Conservation (phyloP, 768 basidiomycete genomes). For the Suillus brevipes region DNA sequence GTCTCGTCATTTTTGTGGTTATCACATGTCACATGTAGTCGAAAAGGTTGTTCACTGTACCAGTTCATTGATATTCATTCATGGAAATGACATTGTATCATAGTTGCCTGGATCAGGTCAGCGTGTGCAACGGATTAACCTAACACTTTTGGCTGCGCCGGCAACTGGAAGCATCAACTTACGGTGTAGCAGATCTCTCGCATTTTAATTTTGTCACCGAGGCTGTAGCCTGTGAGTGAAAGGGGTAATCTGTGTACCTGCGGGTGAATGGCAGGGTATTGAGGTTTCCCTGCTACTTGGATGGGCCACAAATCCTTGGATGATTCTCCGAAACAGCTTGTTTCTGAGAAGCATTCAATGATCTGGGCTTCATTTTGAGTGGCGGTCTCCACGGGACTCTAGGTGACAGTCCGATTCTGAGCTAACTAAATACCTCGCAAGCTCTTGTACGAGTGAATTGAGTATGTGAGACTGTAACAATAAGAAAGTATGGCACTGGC, state of each 20-base stretch:
- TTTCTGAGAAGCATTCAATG: background rate
- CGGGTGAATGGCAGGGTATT: background rate
- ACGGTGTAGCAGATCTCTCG: background rate
- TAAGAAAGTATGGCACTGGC: no score
- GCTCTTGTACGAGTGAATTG: no score
- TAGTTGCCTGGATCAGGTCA: background rate
- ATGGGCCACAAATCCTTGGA: background rate
- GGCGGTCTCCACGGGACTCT: background rate
- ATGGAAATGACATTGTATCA: background rate
- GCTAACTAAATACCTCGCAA: no score
- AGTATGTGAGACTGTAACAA: no score
- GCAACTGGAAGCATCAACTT: no score
- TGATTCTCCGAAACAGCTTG: no score
- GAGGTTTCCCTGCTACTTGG: background rate
- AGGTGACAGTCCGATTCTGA: no score
- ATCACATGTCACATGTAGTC: no score
- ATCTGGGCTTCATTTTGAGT: background rate
- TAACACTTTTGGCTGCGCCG: background rate
- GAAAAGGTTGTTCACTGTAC: background rate
- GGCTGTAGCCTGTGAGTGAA: no score
- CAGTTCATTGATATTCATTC: background rate
- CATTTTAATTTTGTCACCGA: background rate
- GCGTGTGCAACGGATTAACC: no score
- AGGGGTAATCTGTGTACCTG: background rate
- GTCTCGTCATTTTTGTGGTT: no score